A percentile compares a stretch with the other conserved stretches of the same genome.
Evolutionary conservation across 139 green algal genomes (phyloP).

Genomic region (Chlorella sorokiniana): DNA sequence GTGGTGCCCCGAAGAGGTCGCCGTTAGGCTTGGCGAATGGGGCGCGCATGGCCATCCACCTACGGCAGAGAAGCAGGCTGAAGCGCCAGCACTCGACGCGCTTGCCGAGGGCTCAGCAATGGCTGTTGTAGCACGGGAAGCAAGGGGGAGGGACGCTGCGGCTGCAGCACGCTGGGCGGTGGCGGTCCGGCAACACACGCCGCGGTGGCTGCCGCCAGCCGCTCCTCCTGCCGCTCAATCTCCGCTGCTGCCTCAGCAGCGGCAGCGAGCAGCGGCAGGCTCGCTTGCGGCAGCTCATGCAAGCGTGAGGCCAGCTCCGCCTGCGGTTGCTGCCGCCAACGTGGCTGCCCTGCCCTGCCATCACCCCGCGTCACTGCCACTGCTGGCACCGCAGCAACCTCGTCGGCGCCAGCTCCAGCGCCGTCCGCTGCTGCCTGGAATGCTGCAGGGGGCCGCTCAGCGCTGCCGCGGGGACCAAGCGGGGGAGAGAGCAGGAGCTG

Average conservation of each 20-base stretch:
- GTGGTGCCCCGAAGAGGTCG: no score
- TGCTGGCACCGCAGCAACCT: no score
- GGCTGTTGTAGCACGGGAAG: background rate
- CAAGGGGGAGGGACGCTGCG: no score
- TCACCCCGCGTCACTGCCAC: no score
- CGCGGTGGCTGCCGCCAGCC: background rate
- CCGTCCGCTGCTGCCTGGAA: no score
- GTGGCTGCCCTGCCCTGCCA: background rate
- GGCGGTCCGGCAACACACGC: background rate
- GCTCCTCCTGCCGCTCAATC: background rate
- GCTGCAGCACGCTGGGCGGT: background rate
- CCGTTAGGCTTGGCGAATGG: no score
- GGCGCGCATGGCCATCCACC: no score
- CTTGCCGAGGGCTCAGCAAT: conserved; percentile 1
- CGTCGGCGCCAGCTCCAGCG: no score
- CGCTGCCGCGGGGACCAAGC: no score
- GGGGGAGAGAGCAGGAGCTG: no score
- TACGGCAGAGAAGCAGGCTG: background rate
- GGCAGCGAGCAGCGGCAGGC: conserved; percentile 21
- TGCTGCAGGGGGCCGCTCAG: no score
- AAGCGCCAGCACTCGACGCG: conserved; percentile 5
- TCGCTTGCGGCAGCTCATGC: background rate
- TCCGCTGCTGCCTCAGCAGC: conserved; percentile 8
- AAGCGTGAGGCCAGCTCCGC: background rate
- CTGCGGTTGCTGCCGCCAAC: background rate